A percentile compares a stretch with the other conserved stretches of the same genome.
These are phyloP conservation scores for Sicyos edulis DNA, from an alignment of 306 rosid species.

Conservation along the genomic window DNA sequence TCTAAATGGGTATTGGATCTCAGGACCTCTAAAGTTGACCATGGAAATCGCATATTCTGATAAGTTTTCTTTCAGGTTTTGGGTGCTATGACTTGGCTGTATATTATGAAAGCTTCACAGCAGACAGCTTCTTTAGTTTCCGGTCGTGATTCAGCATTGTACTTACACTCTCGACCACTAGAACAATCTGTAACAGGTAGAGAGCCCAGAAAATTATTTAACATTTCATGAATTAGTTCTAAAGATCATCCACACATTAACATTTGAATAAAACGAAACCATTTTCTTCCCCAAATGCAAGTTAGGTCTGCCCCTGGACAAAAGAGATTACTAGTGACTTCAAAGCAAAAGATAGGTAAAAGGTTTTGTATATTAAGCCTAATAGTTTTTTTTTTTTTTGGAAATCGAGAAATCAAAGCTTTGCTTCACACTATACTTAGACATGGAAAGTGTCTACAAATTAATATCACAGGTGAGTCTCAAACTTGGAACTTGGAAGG, in stretches of 20 bases:
- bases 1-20: neutral
- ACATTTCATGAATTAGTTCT: neutral
- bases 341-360: neutral
- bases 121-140: slow-evolving; percentile 45
- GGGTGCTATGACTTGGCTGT: neutral
- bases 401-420: too few relatives aligned
- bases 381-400: too few relatives aligned
- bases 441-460: too few relatives aligned
- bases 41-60: neutral
- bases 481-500: too few relatives aligned
- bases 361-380: too few relatives aligned
- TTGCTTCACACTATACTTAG: too few relatives aligned
- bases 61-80: neutral
- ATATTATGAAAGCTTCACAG: slow-evolving; percentile 19
- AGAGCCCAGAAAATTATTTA: neutral
- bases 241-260: neutral
- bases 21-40: too few relatives aligned
- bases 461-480: too few relatives aligned
- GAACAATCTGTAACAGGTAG: slow-evolving; percentile 34
- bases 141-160: slow-evolving; percentile 86
- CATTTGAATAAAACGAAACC: neutral
- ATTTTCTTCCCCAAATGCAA: neutral
- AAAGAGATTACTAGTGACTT: neutral
- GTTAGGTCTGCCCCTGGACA: neutral
- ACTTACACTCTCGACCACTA: slow-evolving; percentile 81